Percentiles rank a stretch among this genome's conserved stretches.
These are phyloP conservation scores for Alternaria arbusti DNA, from an alignment of 2,329 filamentous ascomycete genomes.

Conservation along the genomic window DNA sequence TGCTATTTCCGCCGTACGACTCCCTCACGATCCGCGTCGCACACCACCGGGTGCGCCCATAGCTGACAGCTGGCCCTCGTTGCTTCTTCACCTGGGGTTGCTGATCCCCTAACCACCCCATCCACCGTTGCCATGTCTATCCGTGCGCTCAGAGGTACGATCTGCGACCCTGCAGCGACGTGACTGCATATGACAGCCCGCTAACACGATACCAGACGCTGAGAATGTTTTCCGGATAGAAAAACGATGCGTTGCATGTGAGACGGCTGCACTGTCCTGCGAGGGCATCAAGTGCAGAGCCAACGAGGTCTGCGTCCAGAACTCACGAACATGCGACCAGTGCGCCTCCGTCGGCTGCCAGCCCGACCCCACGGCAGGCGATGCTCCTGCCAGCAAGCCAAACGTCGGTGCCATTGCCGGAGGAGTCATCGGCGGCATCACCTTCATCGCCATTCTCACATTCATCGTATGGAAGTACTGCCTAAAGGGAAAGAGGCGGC, in stretches of 20 bases:
- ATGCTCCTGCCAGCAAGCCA: constrained; percentile 49
- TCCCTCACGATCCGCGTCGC: constrained; percentile 2
- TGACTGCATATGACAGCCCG: neutral
- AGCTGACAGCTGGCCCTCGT: constrained; percentile 14
- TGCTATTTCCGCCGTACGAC: neutral
- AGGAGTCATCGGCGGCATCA: constrained; percentile 84
- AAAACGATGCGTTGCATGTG: constrained; percentile 67
- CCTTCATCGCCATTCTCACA: constrained; percentile 73
- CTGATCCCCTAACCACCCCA: constrained; percentile 21
- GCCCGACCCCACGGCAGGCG: constrained; percentile 44
- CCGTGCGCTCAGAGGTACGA: constrained; percentile 24
- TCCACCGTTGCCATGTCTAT: constrained; percentile 22
- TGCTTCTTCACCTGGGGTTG: constrained; percentile 12
- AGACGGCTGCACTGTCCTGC: constrained; percentile 58
- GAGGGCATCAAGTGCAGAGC: constrained; percentile 59
- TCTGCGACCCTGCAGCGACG: neutral
- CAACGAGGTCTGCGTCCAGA: constrained; percentile 65
- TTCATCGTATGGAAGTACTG: constrained; percentile 89
- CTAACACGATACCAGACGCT: constrained; percentile 37
- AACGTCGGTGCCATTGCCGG: constrained; percentile 88
- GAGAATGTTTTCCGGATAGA: constrained; percentile 56
- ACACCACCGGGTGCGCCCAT: constrained; percentile 12
- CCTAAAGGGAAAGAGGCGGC: constrained; percentile 78
- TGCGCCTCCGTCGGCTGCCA: constrained; percentile 66
- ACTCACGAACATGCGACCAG: constrained; percentile 63